A percentile compares a stretch with the other conserved stretches of the same genome.
phyloP scores from a whole-genome alignment of 1,284 basidiomycete genomes.

The Melampsora larici-populina region DNA sequence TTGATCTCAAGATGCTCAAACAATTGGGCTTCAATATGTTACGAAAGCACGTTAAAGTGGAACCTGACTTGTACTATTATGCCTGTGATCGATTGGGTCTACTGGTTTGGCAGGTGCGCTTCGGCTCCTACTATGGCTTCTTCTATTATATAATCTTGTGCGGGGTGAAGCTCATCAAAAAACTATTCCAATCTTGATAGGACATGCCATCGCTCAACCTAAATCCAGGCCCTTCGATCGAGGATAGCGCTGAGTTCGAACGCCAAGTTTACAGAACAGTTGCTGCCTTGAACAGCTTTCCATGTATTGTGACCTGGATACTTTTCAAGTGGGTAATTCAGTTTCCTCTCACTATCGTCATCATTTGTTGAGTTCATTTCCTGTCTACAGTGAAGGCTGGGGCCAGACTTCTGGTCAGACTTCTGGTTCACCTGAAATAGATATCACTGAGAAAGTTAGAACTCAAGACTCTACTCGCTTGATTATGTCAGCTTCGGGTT shows the following conservation, averaged over 20 bases:
- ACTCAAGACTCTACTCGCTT: constrained; percentile 18
- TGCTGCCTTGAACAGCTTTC: constrained; percentile 3
- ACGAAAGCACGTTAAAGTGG: constrained; percentile 44
- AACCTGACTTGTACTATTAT: constrained; percentile 41
- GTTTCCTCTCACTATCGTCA: neutral
- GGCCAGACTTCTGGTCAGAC: neutral
- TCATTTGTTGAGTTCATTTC: too few species aligned
- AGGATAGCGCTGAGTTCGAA: constrained; percentile 20
- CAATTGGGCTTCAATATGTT: constrained; percentile 43
- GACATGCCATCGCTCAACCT: constrained; percentile 6
- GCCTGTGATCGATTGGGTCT: constrained; percentile 36
- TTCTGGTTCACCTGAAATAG: neutral
- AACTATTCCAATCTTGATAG: too few species aligned
- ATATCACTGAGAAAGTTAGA: constrained; percentile 13
- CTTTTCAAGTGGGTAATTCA: constrained; percentile 22
- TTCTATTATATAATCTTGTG: neutral
- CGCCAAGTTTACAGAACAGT: constrained; percentile 22
- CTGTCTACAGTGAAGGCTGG: constrained; percentile 23
- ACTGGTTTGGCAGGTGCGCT: constrained; percentile 37
- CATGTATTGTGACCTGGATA: constrained; percentile 25
- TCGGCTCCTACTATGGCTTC: too few species aligned
- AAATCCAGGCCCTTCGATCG: constrained; percentile 3
- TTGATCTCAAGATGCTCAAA: constrained; percentile 36
- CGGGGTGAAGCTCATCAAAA: neutral
- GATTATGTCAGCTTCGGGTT: constrained; percentile 19